Evolutionary conservation across 2,329 filamentous ascomycete species (phyloP).

Genomic region (Hirsutella minnesotensis): DNA sequence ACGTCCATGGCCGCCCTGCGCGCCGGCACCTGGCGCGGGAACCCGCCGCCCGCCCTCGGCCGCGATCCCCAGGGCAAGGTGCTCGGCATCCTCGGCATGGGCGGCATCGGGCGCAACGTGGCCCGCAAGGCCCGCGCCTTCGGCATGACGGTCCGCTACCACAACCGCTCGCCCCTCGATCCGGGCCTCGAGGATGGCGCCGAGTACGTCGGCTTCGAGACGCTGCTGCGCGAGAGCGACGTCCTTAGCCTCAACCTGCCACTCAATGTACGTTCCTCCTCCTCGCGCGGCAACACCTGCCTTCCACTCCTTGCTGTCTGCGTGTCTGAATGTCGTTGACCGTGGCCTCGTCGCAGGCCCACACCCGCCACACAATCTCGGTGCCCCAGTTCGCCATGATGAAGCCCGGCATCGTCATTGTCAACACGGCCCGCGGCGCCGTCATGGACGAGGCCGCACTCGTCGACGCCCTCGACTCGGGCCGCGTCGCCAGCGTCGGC

Average conservation of each 20-base stretch:
- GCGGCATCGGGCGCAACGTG: slow-evolving; percentile 69
- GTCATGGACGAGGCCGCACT: slow-evolving; percentile 74
- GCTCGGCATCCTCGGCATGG: slow-evolving; percentile 76
- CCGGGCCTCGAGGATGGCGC: slow-evolving; percentile 45
- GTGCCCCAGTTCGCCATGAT: slow-evolving; percentile 59
- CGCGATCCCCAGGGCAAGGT: slow-evolving; percentile 71
- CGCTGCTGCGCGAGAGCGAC: slow-evolving; percentile 57
- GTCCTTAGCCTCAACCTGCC: slow-evolving; percentile 73
- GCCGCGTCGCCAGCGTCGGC: slow-evolving; percentile 58
- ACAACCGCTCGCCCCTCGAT: slow-evolving; percentile 54
- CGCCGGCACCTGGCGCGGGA: slow-evolving; percentile 55
- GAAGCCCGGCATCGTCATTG: slow-evolving; percentile 65
- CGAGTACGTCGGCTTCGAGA: slow-evolving; percentile 62
- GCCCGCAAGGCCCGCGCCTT: slow-evolving; percentile 64
- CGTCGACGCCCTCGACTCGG: slow-evolving; percentile 57
- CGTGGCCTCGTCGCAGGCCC: slow-evolving; percentile 21
- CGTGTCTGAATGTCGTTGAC: no score
- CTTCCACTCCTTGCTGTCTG: not conserved
- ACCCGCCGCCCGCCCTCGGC: slow-evolving; percentile 44
- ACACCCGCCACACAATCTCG: slow-evolving; percentile 67
- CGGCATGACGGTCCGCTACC: slow-evolving; percentile 63
- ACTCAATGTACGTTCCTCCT: slow-evolving; percentile 55
- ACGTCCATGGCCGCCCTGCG: slow-evolving; percentile 53
- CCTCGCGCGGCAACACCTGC: not conserved
- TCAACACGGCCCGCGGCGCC: slow-evolving; percentile 75